Evolutionary conservation across 495 filamentous ascomycete species (phyloP).

Genomic region (Neurospora sp.): DNA sequence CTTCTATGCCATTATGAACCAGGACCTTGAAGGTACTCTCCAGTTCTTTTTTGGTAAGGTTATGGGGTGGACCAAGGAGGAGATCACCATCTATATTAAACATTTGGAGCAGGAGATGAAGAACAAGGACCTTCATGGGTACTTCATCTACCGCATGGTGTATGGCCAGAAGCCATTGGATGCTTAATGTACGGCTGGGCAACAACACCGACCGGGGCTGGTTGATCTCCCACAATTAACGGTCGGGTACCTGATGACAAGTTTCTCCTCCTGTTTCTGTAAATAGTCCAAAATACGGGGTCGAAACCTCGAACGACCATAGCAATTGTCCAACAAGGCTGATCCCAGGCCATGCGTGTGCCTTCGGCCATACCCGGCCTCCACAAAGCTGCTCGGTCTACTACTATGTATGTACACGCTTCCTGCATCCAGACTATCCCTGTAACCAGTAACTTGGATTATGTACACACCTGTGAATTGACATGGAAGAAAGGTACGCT

Average conservation of each 20-base stretch:
- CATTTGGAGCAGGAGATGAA: neutral
- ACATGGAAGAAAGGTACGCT: no score
- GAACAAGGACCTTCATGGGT: conserved; percentile 4
- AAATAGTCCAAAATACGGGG: neutral
- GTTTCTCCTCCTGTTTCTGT: neutral
- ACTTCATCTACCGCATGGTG: conserved; percentile 13
- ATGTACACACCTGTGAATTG: no score
- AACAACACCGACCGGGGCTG: neutral
- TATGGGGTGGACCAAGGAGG: conserved; percentile 15
- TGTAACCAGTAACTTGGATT: no score
- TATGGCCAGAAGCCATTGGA: conserved; percentile 22
- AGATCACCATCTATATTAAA: neutral
- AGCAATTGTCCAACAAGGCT: no score
- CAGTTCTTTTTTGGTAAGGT: conserved; percentile 19
- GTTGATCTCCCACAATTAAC: neutral
- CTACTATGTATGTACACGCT: no score
- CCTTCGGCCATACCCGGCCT: no score
- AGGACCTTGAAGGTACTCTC: conserved; percentile 16
- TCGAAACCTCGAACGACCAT: no score
- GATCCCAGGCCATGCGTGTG: no score
- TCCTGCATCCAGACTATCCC: no score
- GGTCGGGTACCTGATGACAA: neutral
- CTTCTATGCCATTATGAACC: conserved; percentile 11
- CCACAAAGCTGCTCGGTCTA: no score
- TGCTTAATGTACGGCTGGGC: neutral